Conservation (phyloP, 73 alveolate species). For the Paramecium biaurelia region DNA sequence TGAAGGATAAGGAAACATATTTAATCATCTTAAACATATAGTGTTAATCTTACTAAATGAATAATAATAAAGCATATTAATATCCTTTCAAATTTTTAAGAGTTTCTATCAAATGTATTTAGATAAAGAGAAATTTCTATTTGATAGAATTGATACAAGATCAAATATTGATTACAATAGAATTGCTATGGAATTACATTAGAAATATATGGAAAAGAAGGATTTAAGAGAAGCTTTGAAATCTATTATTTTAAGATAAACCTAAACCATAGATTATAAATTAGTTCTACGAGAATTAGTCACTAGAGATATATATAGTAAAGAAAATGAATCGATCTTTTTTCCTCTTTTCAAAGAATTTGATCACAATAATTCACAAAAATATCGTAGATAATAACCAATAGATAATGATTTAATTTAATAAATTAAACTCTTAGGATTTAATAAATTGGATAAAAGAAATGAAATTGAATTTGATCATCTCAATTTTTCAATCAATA, state of each 20-base stretch:
- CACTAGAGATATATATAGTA: background rate
- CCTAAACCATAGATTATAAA: background rate
- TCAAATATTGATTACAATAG: background rate
- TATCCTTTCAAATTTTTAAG: background rate
- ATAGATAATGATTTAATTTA: background rate
- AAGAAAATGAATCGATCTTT: background rate
- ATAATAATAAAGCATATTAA: background rate
- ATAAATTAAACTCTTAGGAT: background rate
- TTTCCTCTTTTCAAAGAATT: background rate
- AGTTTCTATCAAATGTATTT: background rate
- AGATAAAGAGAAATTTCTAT: background rate
- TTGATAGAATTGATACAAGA: background rate
- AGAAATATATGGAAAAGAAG: background rate
- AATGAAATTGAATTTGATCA: background rate
- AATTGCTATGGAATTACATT: background rate
- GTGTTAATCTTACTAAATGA: background rate
- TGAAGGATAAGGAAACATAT: background rate
- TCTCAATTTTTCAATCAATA: background rate
- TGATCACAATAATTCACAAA: background rate
- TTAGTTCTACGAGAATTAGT: background rate
- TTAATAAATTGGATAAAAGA: background rate
- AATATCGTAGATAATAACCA: background rate
- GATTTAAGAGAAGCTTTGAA: background rate
- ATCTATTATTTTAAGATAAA: background rate
- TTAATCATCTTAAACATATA: background rate